Evolutionary conservation across 257 asterid species (phyloP).

Genomic region (Solanum megistacrolobum): DNA sequence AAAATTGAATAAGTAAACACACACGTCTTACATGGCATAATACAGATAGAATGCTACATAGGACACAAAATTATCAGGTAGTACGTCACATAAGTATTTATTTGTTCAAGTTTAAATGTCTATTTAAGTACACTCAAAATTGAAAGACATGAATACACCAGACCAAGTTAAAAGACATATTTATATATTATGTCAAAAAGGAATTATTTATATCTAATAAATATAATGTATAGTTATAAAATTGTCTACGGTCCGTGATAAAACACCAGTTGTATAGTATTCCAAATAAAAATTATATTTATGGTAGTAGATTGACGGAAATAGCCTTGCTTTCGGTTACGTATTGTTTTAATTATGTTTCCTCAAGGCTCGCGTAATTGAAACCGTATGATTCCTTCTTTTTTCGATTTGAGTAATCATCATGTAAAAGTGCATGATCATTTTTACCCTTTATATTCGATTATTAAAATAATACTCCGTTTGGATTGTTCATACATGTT

Average conservation of each 20-base stretch:
- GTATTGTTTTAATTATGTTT: constrained; percentile 1
- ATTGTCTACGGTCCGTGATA: neutral
- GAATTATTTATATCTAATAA: too few relatives aligned
- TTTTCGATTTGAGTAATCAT: neutral
- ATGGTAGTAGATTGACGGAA: constrained; percentile 5
- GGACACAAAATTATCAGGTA: too few relatives aligned
- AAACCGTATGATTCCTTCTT: neutral
- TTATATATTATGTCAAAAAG: too few relatives aligned
- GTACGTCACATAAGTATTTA: too few relatives aligned
- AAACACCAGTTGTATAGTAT: neutral
- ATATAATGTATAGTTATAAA: too few relatives aligned
- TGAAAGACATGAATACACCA: too few relatives aligned
- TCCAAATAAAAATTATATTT: neutral
- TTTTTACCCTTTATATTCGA: neutral
- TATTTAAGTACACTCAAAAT: too few relatives aligned
- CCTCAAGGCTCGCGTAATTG: constrained; percentile 5
- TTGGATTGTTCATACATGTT: neutral
- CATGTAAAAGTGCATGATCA: neutral
- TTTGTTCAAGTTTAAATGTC: too few relatives aligned
- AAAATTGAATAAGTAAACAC: too few relatives aligned
- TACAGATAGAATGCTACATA: too few relatives aligned
- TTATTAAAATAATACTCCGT: neutral
- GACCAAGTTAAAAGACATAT: too few relatives aligned
- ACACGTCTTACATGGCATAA: too few relatives aligned
- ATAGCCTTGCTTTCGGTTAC: constrained; percentile 48